phyloP scores from a whole-genome alignment of 352 stramenopile species.

The Phytopythium delawarense region DNA sequence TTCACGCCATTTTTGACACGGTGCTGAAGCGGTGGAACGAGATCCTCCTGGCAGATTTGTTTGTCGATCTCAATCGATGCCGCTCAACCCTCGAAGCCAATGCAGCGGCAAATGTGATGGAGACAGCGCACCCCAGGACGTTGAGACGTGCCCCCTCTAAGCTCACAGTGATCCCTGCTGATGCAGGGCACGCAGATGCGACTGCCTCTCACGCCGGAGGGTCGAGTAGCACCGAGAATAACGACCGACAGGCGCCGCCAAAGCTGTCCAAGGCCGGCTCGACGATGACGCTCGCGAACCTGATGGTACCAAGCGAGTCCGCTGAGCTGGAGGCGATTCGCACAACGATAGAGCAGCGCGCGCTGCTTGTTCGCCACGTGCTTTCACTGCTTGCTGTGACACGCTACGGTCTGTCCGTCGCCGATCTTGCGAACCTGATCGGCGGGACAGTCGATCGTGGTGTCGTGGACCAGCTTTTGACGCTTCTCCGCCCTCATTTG shows the following conservation, averaged over 20 bases:
- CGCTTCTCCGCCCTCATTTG: slow-evolving; percentile 53
- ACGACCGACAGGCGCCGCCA: background rate
- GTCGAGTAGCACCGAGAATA: background rate
- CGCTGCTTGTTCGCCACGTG: slow-evolving; percentile 63
- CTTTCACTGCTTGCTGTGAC: slow-evolving; percentile 68
- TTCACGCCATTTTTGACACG: slow-evolving; percentile 55
- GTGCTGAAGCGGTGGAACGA: slow-evolving; percentile 77
- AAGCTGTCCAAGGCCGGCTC: background rate
- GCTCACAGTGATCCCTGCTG: background rate
- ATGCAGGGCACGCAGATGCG: background rate
- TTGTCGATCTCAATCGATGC: slow-evolving; percentile 28
- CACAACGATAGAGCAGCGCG: slow-evolving; percentile 56
- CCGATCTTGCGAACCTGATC: slow-evolving; percentile 58
- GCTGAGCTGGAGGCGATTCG: slow-evolving; percentile 53
- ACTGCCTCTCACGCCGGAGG: background rate
- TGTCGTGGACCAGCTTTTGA: slow-evolving; percentile 40
- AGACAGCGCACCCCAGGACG: slow-evolving; percentile 3
- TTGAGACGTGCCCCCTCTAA: slow-evolving; percentile 6
- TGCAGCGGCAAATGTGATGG: background rate
- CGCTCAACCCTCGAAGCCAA: slow-evolving; percentile 9
- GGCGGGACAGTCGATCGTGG: slow-evolving; percentile 36
- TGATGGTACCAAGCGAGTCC: slow-evolving; percentile 5
- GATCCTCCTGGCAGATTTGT: slow-evolving; percentile 56
- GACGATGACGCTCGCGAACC: background rate
- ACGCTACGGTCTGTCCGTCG: slow-evolving; percentile 63